A percentile compares a stretch with the other conserved stretches of the same genome.
Conservation (phyloP, 169 alveolate species). For the Eimeria maxima region DNA sequence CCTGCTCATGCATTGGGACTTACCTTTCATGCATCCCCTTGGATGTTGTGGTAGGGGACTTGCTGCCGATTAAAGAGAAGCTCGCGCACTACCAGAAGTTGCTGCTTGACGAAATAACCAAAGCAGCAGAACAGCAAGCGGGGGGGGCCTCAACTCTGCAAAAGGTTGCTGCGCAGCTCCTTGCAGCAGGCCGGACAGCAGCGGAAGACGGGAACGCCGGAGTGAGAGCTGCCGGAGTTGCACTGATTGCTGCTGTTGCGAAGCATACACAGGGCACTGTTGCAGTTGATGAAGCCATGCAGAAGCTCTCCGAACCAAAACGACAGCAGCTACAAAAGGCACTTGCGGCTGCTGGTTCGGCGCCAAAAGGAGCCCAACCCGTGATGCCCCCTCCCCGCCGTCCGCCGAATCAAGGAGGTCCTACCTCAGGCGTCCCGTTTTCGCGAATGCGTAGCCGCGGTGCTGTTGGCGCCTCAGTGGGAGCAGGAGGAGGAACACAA, state of each 20-base stretch:
- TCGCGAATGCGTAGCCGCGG: slow-evolving; percentile 58
- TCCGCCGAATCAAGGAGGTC: background rate
- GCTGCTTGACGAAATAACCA: slow-evolving; percentile 76
- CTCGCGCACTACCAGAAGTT: slow-evolving; percentile 73
- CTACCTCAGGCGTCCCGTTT: slow-evolving; percentile 33
- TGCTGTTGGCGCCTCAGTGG: slow-evolving; percentile 10
- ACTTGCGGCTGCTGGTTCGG: slow-evolving; percentile 34
- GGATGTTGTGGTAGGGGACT: slow-evolving; percentile 78
- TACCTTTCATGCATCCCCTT: slow-evolving; percentile 56
- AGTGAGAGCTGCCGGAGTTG: slow-evolving; percentile 80
- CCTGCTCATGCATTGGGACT: slow-evolving; percentile 71
- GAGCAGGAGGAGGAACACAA: slow-evolving; percentile 14
- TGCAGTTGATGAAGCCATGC: slow-evolving; percentile 56
- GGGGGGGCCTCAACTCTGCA: slow-evolving; percentile 48
- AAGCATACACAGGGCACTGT: slow-evolving; percentile 55
- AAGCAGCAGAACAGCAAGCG: slow-evolving; percentile 63
- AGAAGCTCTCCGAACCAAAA: slow-evolving; percentile 73
- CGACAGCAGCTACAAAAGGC: slow-evolving; percentile 78
- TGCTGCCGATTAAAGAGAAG: slow-evolving; percentile 81
- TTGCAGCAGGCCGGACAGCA: slow-evolving; percentile 78
- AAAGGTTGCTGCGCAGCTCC: slow-evolving; percentile 66
- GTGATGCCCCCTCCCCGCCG: slow-evolving; percentile 58
- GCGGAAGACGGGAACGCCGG: slow-evolving; percentile 81
- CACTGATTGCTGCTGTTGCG: slow-evolving; percentile 70
- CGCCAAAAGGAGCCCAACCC: slow-evolving; percentile 32